Base-by-base conservation (phyloP, 192 early-diverging fungal species). In the Linnemannia exigua region DNA sequence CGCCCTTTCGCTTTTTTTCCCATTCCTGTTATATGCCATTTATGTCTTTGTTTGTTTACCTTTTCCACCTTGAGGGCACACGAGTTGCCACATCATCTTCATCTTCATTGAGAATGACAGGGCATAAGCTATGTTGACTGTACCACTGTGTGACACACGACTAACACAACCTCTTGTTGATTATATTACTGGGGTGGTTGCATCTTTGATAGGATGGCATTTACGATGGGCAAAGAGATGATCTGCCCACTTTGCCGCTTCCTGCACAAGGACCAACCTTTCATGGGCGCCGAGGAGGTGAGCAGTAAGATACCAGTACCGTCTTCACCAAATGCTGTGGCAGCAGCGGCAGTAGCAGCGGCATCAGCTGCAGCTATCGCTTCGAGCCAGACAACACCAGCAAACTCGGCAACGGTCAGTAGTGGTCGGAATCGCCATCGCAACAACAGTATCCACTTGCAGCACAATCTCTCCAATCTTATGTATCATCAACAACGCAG, bases 211-310 rank as follows among this genome's bases (percentile, higher is more conserved):
- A 86, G 84, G 4, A 75, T 86, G 74, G 84, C 84, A 17, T 86
- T 86, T 44, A 75, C 51, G 16, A 76, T 86, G 75, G 84, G 84
- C 19, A 86, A 80, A n/a, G 84, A 86, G 33, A 86, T 86, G 84
- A 71, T 86, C 69, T 86, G 84, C 48, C 84, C 84, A 19, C 54
- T 86, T 11, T 86, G 84, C 38, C 84, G 84, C 22, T 86, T 76
- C 33, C 70, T 86, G 8, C 84, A 86, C 75, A 86, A 86, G 66
- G 79, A 86, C 48, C 84, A 86, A 22, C 84, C 84, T 11, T 86
- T 86, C 63, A 86, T 86, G 84, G 51, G 75, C 25, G 38, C 70
- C 0, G 84, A 86, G 28, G 67, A 50, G 9, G 84, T 76, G 33
- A 67, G 44, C 5, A 46, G 37, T 31, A 77, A 78, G 33, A 70